phyloP scores from a whole-genome alignment of 176 grass and related monocot genomes.

The Triticum turgidum region DNA sequence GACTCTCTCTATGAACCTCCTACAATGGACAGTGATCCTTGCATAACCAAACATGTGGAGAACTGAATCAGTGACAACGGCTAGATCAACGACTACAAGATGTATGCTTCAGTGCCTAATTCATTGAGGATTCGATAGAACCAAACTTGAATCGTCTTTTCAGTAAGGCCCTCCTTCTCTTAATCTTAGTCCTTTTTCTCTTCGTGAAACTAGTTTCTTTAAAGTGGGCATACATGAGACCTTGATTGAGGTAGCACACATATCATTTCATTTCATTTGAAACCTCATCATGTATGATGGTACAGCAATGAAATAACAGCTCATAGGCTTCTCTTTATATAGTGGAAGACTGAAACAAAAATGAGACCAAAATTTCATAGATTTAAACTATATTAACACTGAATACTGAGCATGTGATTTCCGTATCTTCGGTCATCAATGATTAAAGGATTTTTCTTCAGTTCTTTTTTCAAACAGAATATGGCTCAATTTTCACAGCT shows the following conservation, averaged over 20 bases:
- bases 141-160: neutral
- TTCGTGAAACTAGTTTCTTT: neutral
- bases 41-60: neutral
- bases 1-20: neutral
- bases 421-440: neutral
- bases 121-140: constrained; percentile 3
- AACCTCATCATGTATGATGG: neutral
- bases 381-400: neutral
- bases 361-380: neutral
- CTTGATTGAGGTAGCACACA: neutral
- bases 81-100: neutral
- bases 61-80: neutral
- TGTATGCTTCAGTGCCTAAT: neutral
- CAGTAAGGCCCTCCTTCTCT: neutral
- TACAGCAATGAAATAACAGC: neutral
- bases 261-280: constrained; percentile 1
- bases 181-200: neutral
- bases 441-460: neutral
- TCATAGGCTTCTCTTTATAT: neutral
- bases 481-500: neutral
- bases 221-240: neutral
- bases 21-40: neutral
- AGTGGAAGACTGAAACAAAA: neutral
- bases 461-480: neutral
- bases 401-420: neutral